A percentile compares a stretch with the other conserved stretches of the same genome.
phyloP scores from a whole-genome alignment of 2,329 filamentous ascomycete species.

The Erysiphe pulchra region DNA sequence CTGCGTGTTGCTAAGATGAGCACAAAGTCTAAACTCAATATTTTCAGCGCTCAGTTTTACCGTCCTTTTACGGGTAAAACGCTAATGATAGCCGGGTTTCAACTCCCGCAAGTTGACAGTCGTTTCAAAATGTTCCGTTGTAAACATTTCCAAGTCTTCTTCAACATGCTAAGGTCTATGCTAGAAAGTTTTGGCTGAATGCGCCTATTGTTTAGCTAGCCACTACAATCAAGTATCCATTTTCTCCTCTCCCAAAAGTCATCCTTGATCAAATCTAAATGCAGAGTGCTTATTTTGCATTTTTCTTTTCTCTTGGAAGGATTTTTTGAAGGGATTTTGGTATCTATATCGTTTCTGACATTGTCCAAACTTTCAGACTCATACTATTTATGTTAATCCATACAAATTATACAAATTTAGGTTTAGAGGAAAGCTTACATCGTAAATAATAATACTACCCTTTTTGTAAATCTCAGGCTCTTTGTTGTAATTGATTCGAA shows the following conservation, averaged over 20 bases:
- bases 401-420: no score
- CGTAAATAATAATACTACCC: conserved; percentile 69
- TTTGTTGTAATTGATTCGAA: conserved; percentile 93
- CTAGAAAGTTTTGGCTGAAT: no score
- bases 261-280: conserved; percentile 85
- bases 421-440: conserved; percentile 15
- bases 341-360: conserved; percentile 20
- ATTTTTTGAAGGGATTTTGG: conserved; percentile 37
- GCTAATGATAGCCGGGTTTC: no score
- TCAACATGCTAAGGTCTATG: no score
- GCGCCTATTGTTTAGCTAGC: no score
- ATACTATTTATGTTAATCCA: conserved; percentile 23
- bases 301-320: conserved; percentile 60
- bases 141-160: no score
- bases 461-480: conserved; percentile 84
- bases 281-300: conserved; percentile 55
- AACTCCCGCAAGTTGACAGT: no score
- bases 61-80: no score
- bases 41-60: no score
- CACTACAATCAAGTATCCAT: conserved; percentile 28
- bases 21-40: no score
- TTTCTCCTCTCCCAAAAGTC: conserved; percentile 77
- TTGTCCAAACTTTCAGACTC: conserved; percentile 27
- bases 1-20: no score
- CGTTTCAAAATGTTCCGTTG: no score